Conservation (phyloP, 139 green algal species). For the Coelastrella sp. region DNA sequence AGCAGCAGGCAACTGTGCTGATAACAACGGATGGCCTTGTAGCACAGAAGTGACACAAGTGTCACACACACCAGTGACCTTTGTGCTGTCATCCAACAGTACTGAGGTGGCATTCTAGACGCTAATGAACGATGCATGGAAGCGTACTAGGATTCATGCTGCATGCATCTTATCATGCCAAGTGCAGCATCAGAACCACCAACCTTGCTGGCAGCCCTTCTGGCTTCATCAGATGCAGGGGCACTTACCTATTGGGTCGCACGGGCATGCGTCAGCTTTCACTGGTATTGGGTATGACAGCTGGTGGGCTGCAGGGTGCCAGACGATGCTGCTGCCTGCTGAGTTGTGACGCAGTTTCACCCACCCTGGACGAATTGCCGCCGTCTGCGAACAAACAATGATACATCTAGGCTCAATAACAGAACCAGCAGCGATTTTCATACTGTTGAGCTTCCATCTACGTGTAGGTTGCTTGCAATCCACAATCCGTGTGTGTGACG, state of each 20-base stretch:
- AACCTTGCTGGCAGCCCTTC: too few species aligned
- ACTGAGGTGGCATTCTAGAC: background rate
- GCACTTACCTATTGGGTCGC: conserved; percentile 19
- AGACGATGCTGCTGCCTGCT: background rate
- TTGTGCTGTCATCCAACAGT: background rate
- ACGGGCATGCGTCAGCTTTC: background rate
- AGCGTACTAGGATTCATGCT: background rate
- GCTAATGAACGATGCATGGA: too few species aligned
- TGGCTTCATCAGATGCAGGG: background rate
- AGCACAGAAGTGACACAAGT: background rate
- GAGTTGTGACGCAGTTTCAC: conserved; percentile 8
- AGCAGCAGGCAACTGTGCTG: background rate
- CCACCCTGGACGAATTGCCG: conserved; percentile 13
- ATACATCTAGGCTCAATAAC: background rate
- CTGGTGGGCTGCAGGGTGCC: conserved; percentile 30
- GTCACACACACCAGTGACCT: background rate
- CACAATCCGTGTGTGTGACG: too few species aligned
- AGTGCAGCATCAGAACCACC: background rate
- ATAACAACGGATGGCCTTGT: background rate
- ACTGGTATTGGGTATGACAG: conserved; percentile 27
- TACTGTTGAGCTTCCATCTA: too few species aligned
- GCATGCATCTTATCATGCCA: background rate
- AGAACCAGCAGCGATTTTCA: background rate
- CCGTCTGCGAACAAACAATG: background rate
- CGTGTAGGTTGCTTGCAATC: too few species aligned